Conservation (phyloP, 192 early-diverging fungal species). For the Coemansia sp. region DNA sequence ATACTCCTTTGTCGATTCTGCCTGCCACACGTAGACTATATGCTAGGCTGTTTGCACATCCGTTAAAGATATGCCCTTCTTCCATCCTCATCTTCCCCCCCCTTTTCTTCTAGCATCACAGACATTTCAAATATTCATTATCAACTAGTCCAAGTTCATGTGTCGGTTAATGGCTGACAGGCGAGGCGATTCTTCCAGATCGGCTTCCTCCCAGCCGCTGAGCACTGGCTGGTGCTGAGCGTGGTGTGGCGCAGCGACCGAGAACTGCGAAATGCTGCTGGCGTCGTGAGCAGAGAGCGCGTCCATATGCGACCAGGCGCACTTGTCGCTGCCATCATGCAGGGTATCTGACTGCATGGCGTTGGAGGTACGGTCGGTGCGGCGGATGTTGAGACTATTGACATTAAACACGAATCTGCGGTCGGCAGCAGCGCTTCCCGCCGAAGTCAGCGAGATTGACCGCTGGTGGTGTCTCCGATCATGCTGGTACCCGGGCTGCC, state of each 20-base stretch:
- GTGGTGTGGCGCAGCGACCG: not conserved
- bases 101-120: too few species aligned
- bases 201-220: conserved; percentile 42
- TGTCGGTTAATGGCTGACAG: not conserved
- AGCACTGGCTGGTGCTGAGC: conserved; percentile 18
- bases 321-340: conserved; percentile 26
- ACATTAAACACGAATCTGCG: conserved; percentile 15
- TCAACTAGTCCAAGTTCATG: too few species aligned
- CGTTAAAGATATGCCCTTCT: too few species aligned
- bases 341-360: conserved; percentile 42
- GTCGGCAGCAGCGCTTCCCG: not conserved
- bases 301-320: conserved; percentile 41
- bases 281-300: conserved; percentile 24
- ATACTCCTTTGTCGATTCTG: too few species aligned
- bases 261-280: conserved; percentile 24
- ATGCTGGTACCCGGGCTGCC: not conserved
- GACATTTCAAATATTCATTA: too few species aligned
- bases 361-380: conserved; percentile 30
- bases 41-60: too few species aligned
- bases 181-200: conserved; percentile 19
- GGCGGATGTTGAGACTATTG: conserved; percentile 35
- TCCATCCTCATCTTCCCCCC: too few species aligned
- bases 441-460: conserved; percentile 13
- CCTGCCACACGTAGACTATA: too few species aligned
- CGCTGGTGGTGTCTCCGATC: conserved; percentile 1